A percentile compares a stretch with the other conserved stretches of the same genome.
These are phyloP conservation scores for Hyparrhenia diplandra DNA, from an alignment of 176 grass and related monocot genomes.

Conservation along the genomic window DNA sequence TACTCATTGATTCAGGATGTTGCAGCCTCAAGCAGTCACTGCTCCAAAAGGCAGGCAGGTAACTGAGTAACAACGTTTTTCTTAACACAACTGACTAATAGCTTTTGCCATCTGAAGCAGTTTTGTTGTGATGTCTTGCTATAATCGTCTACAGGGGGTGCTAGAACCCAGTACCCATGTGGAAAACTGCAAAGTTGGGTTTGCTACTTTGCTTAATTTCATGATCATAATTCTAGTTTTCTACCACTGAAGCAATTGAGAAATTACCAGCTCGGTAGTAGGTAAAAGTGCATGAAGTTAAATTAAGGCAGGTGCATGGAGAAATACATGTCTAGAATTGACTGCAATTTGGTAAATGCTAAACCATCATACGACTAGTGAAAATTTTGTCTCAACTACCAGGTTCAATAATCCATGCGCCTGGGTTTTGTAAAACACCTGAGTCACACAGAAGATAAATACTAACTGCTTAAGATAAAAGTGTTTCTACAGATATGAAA, in stretches of 20 bases:
- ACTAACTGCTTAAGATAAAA: background rate
- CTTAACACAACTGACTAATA: background rate
- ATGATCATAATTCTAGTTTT: background rate
- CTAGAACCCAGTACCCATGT: background rate
- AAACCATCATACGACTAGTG: background rate
- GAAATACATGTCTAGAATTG: background rate
- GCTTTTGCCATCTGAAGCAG: background rate
- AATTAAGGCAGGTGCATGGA: background rate
- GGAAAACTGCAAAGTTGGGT: background rate
- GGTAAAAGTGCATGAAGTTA: background rate
- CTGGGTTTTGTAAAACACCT: too few species aligned
- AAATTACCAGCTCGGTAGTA: conserved; percentile 9
- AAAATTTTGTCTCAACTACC: background rate
- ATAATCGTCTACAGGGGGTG: background rate
- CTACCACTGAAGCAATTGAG: conserved; percentile 8
- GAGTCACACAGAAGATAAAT: too few species aligned
- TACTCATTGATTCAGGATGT: background rate
- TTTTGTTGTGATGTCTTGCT: background rate
- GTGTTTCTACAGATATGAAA: conserved; percentile 14
- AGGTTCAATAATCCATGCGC: background rate
- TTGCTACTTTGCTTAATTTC: conserved; percentile 1
- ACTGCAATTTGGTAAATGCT: conserved; percentile 9
- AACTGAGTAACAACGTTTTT: background rate
- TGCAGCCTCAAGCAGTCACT: background rate
- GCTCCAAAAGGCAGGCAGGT: background rate